Evolutionary conservation across 805 yeast genomes (phyloP).

Genomic region (Zygosaccharomyces siamensis): DNA sequence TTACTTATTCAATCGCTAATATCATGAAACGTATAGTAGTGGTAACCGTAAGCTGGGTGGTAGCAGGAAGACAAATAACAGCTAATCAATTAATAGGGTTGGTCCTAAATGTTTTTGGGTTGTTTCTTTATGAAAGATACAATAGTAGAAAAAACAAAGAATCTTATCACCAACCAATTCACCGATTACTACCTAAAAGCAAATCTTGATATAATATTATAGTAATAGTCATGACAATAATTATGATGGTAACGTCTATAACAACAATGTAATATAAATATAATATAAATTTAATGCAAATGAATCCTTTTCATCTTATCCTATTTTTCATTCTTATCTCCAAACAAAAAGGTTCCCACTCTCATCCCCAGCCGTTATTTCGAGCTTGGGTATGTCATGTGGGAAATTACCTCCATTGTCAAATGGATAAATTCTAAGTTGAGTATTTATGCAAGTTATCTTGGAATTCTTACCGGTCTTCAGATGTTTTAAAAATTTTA

Average conservation of each 20-base stretch:
- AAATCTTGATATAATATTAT: background rate
- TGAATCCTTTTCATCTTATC: background rate
- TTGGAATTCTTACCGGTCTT: constrained; percentile 17
- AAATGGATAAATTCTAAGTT: constrained; percentile 7
- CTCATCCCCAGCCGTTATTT: constrained; percentile 50
- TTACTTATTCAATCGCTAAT: constrained; percentile 81
- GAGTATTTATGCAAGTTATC: constrained; percentile 16
- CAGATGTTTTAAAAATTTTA: constrained; percentile 22
- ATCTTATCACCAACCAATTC: background rate
- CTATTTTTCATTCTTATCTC: constrained; percentile 27
- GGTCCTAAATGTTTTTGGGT: constrained; percentile 47
- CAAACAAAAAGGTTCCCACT: constrained; percentile 49
- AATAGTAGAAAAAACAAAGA: constrained; percentile 12
- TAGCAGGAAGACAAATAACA: constrained; percentile 49
- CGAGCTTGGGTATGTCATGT: constrained; percentile 35
- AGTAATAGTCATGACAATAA: background rate
- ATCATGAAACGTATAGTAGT: constrained; percentile 85
- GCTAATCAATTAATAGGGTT: constrained; percentile 48
- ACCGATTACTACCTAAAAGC: background rate
- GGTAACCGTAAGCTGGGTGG: constrained; percentile 69
- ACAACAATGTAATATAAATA: background rate
- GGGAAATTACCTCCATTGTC: constrained; percentile 9
- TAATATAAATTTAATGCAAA: background rate
- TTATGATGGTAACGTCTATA: background rate
- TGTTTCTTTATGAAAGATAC: constrained; percentile 57